Evolutionary conservation across 345 rosid species (phyloP), one percentile per base, ranked within the genome.

Genomic region (Bretschneidera sinensis): DNA sequence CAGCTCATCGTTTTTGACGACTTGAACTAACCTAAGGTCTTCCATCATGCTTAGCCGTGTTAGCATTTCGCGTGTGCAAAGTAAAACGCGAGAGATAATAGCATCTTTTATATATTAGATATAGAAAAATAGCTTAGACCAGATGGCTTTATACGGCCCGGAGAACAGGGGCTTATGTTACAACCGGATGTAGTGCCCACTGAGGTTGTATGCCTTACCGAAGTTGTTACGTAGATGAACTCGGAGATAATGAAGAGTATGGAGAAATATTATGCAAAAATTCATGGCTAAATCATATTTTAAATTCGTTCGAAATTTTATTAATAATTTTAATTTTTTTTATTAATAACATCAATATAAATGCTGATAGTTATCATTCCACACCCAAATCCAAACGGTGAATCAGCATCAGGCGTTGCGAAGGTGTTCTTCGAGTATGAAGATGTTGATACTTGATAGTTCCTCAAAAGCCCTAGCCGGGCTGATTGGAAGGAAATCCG

Each of bases 361-460:
- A n/a, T 94, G 88, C 78, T 73, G 75, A 82, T 84, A 67, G 85
- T 88, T 28, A 84, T 79, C 51, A 91, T 94, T 58, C 99, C 97
- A 4, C 91, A 97, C 57, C 99, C 96, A 7, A 75, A 65, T 43
- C 79, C 82, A 13, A 73, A 53, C 47, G 88, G 85, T 17, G 82
- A 79, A 58, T 78, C 78, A 35, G 62, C 76, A 6, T 71, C 90
- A 0, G 92, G 96, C 23, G 76, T 88, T 48, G 90, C 90, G 52
- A 88, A 83, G 92, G 95, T 86, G 68, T 89, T 92, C 78, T 71
- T 92, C 71, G 88, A 82, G 74, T 92, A 85, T 67, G 83, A 73
- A 0, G 96, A 92, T 62, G 64, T 67, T 13, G 96, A n/a, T n/a
- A n/a, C n/a, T n/a, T n/a, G n/a, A 87, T 19, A 82, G 91, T 21